A percentile compares a stretch with the other conserved stretches of the same genome.
These are phyloP conservation scores for Colletotrichum neosansevieriae DNA, from an alignment of 2,329 filamentous ascomycete species.

Conservation along the genomic window DNA sequence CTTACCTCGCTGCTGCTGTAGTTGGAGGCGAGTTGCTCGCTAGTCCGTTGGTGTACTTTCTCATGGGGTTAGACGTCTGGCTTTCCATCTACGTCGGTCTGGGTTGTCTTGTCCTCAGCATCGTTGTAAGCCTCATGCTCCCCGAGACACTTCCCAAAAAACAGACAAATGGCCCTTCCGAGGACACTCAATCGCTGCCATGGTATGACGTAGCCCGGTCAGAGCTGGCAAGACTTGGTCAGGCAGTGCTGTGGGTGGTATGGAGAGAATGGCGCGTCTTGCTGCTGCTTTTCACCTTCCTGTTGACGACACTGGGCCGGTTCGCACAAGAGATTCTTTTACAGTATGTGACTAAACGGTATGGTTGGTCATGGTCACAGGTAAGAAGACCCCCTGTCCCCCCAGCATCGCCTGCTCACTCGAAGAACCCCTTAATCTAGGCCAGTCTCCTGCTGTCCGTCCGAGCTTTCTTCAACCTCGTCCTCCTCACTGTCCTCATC, in stretches of 20 bases:
- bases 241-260: neutral
- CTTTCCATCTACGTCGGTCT: slow-evolving; percentile 36
- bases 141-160: slow-evolving; percentile 33
- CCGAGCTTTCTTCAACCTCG: too few relatives aligned
- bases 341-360: slow-evolving; percentile 38
- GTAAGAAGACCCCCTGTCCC: slow-evolving; percentile 11
- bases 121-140: slow-evolving; percentile 31
- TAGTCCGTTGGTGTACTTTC: slow-evolving; percentile 39
- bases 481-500: too few relatives aligned
- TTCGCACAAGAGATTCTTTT: slow-evolving; percentile 37
- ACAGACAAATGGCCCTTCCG: neutral
- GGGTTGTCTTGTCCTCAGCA: slow-evolving; percentile 20
- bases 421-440: too few relatives aligned
- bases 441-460: too few relatives aligned
- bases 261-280: neutral
- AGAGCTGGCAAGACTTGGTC: neutral
- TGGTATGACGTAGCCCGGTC: neutral
- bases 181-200: too few relatives aligned
- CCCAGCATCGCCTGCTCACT: too few relatives aligned
- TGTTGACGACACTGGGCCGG: slow-evolving; percentile 30
- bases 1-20: slow-evolving; percentile 38
- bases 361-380: slow-evolving; percentile 39
- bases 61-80: slow-evolving; percentile 39
- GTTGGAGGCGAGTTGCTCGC: slow-evolving; percentile 39
- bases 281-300: slow-evolving; percentile 8